Evolutionary conservation across 305 asterid genomes (phyloP), one percentile per base, ranked within the genome.

Genomic region (Nicotiana rustica): DNA sequence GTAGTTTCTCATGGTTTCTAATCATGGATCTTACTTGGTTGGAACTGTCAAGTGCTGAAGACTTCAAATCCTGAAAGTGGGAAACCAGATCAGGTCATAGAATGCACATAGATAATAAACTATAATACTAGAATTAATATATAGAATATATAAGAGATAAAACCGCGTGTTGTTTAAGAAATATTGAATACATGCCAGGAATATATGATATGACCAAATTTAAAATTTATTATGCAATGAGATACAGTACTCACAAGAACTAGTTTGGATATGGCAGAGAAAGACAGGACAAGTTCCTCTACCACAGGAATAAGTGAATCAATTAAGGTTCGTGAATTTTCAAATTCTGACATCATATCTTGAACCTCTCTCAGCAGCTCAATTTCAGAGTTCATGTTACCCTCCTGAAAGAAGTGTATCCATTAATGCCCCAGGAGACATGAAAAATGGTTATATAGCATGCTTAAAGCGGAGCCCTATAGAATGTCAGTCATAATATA

Each of bases 11-110:
- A 80, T 89, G 87, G 85, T 86, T 83, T 85, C 82, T 86, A 84
- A 84, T 81, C 41, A 89, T 59, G 14, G 90, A 85, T 82, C 90
- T 91, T 67, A 91, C 82, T 81, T 91, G 92, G 82, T 67, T 79
- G 79, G 90, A 86, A 85, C 82, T 88, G 85, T 91, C 92, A 77
- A 89, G 89, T 76, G 87, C 85, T 73, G 89, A 90, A 79, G 90
- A 86, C 86, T 83, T 89, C 61, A 91, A 91, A 86, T 94, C 97
- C 99, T 96, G 90, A 78, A 86, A 35, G 70, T 67, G 83, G 83
- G 85, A 71, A 35, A 67, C 78, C 64, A 78, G 29, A 68, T 76
- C 80, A 76, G 80, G 80, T 17, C 10, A 29, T 31, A 6, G 67
- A 76, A 76, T 29, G 21, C 47, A 55, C 66, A 76, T 15, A 12